Evolutionary conservation across 768 basidiomycete species (phyloP).

Genomic region (Imleria badia): DNA sequence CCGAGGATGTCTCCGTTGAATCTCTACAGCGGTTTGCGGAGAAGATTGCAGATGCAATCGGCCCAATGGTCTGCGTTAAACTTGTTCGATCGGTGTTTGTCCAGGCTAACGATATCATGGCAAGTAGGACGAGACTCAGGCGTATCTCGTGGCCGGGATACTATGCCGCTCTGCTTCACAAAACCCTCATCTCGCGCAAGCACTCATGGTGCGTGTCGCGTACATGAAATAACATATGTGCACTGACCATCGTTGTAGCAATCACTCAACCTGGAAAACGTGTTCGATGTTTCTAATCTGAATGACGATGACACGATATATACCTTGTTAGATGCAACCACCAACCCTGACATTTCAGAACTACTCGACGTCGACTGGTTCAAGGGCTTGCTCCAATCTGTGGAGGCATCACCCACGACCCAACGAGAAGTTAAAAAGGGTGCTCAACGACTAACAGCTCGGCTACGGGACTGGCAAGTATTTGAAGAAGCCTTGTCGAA

Average conservation of each 20-base stretch:
- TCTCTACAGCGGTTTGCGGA: conserved; percentile 53
- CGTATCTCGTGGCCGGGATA: conserved; percentile 61
- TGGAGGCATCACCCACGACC: conserved; percentile 30
- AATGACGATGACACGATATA: conserved; percentile 53
- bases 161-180: conserved; percentile 68
- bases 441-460: conserved; percentile 45
- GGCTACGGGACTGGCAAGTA: conserved; percentile 57
- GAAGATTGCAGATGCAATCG: conserved; percentile 53
- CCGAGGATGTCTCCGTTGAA: conserved; percentile 53
- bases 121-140: conserved; percentile 50
- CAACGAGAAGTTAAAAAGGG: conserved; percentile 44
- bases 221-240: background rate
- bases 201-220: conserved; percentile 43
- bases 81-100: background rate
- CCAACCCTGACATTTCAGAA: conserved; percentile 64
- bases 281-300: conserved; percentile 55
- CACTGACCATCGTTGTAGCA: conserved; percentile 41
- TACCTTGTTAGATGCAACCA: conserved; percentile 60
- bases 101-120: conserved; percentile 1
- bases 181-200: conserved; percentile 43
- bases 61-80: conserved; percentile 49
- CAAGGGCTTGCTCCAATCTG: conserved; percentile 22
- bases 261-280: conserved; percentile 49
- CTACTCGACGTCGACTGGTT: conserved; percentile 42
- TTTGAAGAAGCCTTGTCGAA: conserved; percentile 64